These are phyloP conservation scores for Trichomonascaceae sp. DNA, from an alignment of 1,139 yeast species.

Conservation along the genomic window DNA sequence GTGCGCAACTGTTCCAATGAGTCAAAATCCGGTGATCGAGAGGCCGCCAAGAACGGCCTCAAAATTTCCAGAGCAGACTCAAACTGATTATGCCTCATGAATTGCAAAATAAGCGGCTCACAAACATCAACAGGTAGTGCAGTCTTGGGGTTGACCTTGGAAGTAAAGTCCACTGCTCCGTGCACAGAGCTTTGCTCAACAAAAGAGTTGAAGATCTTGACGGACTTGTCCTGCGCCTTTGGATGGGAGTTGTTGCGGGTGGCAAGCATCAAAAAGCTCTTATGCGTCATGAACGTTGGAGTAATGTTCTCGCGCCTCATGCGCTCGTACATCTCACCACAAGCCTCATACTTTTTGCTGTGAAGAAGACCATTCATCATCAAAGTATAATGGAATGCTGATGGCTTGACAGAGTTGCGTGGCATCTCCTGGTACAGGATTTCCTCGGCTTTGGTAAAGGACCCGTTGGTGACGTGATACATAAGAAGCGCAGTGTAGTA, in stretches of 20 bases:
- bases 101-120: too few relatives aligned
- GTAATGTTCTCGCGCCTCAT: slow-evolving; percentile 9
- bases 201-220: slow-evolving; percentile 8
- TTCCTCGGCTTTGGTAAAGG: slow-evolving; percentile 11
- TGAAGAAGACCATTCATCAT: slow-evolving; percentile 13
- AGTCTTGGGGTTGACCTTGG: slow-evolving; percentile 15
- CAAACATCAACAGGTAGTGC: slow-evolving; percentile 14
- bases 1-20: too few relatives aligned
- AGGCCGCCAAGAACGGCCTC: too few relatives aligned
- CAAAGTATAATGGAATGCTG: slow-evolving; percentile 18
- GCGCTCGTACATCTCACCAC: slow-evolving; percentile 11
- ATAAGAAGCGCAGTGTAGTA: slow-evolving; percentile 17
- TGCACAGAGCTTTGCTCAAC: slow-evolving; percentile 7
- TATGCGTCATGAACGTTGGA: slow-evolving; percentile 15
- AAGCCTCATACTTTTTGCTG: slow-evolving; percentile 7
- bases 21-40: too few relatives aligned
- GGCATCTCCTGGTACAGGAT: slow-evolving; percentile 12
- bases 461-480: slow-evolving; percentile 9
- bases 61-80: too few relatives aligned
- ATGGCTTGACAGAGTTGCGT: slow-evolving; percentile 7
- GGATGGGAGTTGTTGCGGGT: slow-evolving; percentile 4
- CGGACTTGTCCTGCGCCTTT: slow-evolving; percentile 6
- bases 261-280: slow-evolving; percentile 10
- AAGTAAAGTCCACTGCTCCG: slow-evolving; percentile 13
- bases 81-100: too few relatives aligned